Percentiles rank a stretch among this genome's conserved stretches.
Evolutionary conservation across 257 asterid species (phyloP).

Genomic region (Salvia miltiorrhiza): DNA sequence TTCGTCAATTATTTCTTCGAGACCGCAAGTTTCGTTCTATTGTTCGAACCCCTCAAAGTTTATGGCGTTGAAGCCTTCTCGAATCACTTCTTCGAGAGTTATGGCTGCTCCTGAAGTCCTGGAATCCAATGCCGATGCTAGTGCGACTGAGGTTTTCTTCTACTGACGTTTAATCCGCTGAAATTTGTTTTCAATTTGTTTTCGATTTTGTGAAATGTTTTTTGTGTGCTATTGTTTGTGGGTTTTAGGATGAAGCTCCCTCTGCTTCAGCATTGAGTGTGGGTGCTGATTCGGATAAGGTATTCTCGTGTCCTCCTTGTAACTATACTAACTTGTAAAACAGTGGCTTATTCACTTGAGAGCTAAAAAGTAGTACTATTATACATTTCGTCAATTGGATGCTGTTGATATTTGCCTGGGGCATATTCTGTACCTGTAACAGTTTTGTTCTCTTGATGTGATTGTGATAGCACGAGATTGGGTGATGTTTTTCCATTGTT

Average conservation of each 20-base stretch:
- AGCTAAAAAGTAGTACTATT: background rate
- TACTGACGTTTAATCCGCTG: background rate
- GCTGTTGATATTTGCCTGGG: background rate
- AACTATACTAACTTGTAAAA: background rate
- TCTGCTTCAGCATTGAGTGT: conserved; percentile 37
- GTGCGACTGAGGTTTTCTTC: conserved; percentile 39
- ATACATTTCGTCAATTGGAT: background rate
- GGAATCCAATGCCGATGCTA: conserved; percentile 36
- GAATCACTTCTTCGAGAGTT: conserved; percentile 32
- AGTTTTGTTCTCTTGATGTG: background rate
- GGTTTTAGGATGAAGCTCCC: conserved; percentile 40
- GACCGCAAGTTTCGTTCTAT: conserved; percentile 44
- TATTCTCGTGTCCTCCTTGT: conserved; percentile 11
- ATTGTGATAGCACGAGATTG: background rate
- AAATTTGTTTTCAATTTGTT: background rate
- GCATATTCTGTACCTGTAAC: conserved; percentile 4
- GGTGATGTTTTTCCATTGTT: background rate
- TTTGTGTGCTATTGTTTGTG: conserved; percentile 12
- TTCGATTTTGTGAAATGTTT: conserved; percentile 1
- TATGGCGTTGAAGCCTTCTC: conserved; percentile 35
- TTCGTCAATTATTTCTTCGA: conserved; percentile 41
- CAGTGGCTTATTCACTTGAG: background rate
- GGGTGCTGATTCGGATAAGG: conserved; percentile 53
- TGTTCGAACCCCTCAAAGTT: conserved; percentile 28
- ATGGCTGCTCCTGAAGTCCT: conserved; percentile 64